A percentile compares a stretch with the other conserved stretches of the same genome.
Evolutionary conservation across 179 eudicot species (phyloP).

Genomic region (Spinacia oleracea): DNA sequence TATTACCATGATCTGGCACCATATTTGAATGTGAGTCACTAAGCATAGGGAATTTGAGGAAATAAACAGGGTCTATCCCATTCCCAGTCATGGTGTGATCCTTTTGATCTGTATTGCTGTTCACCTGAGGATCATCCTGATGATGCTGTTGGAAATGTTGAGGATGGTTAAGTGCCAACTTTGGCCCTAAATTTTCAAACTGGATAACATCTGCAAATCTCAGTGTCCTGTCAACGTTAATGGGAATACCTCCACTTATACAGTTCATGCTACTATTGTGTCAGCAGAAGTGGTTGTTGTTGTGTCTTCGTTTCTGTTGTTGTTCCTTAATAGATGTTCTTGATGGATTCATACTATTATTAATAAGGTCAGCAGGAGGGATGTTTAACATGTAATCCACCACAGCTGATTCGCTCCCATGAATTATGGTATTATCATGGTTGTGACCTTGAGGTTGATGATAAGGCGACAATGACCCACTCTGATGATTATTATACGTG

Average conservation of each 20-base stretch:
- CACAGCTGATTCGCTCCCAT: conserved; percentile 22
- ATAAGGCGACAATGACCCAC: neutral
- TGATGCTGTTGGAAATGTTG: conserved; percentile 20
- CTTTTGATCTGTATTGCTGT: too few species aligned
- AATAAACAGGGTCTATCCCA: conserved; percentile 61
- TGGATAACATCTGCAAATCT: conserved; percentile 87
- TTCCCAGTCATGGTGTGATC: too few species aligned
- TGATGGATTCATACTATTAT: neutral
- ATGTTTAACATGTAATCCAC: conserved; percentile 50
- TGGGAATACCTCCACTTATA: neutral
- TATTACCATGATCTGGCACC: neutral
- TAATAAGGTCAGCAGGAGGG: neutral
- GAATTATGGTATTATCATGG: conserved; percentile 21
- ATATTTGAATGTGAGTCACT: conserved; percentile 16
- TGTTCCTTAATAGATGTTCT: conserved; percentile 15
- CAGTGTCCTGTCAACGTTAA: conserved; percentile 32
- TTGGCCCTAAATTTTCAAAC: conserved; percentile 83
- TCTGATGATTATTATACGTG: too few species aligned
- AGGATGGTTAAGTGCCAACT: conserved; percentile 52
- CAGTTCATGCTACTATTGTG: conserved; percentile 18
- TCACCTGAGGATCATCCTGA: too few species aligned
- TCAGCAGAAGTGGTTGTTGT: neutral
- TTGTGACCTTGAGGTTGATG: conserved; percentile 3
- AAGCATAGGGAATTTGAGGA: conserved; percentile 81
- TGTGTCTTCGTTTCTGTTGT: too few species aligned